phyloP scores from a whole-genome alignment of 2,329 filamentous ascomycete genomes.

The Arthrobotrys musiformis region DNA sequence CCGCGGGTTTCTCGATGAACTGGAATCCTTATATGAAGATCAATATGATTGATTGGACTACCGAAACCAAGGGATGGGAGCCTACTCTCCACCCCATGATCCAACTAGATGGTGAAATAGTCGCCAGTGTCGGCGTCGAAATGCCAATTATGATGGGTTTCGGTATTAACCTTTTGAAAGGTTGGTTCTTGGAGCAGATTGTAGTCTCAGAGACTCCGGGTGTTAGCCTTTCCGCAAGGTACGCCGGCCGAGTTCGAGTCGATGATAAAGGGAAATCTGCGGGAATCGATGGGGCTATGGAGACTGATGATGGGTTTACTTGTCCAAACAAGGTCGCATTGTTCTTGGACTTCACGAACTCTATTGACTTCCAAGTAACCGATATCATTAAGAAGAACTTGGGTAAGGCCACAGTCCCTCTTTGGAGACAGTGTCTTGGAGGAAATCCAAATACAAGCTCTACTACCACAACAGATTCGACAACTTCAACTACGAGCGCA shows the following conservation, averaged over 20 bases:
- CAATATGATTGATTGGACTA: conserved; percentile 38
- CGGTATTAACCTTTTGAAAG: conserved; percentile 39
- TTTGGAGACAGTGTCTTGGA: conserved; percentile 40
- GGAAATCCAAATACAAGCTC: background rate
- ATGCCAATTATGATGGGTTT: conserved; percentile 37
- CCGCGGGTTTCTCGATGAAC: conserved; percentile 41
- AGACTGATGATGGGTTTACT: conserved; percentile 23
- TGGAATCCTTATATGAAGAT: conserved; percentile 46
- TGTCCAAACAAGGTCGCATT: conserved; percentile 41
- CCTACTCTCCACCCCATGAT: conserved; percentile 41
- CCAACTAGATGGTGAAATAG: conserved; percentile 35
- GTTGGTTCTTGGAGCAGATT: conserved; percentile 31
- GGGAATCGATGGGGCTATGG: conserved; percentile 21
- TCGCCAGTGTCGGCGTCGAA: conserved; percentile 24
- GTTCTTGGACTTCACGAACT: conserved; percentile 42
- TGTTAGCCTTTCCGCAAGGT: conserved; percentile 23
- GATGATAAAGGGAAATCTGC: conserved; percentile 8
- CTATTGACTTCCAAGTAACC: conserved; percentile 28
- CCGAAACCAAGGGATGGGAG: conserved; percentile 37
- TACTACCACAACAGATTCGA: background rate
- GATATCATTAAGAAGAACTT: conserved; percentile 40
- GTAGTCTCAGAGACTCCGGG: conserved; percentile 36
- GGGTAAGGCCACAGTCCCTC: conserved; percentile 37
- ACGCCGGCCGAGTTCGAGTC: conserved; percentile 10
- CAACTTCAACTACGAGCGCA: background rate